Percentiles rank a stretch among this genome's conserved stretches.
Evolutionary conservation across 148 eudicot genomes (phyloP).

Genomic region (Mesembryanthemum crystallinum): DNA sequence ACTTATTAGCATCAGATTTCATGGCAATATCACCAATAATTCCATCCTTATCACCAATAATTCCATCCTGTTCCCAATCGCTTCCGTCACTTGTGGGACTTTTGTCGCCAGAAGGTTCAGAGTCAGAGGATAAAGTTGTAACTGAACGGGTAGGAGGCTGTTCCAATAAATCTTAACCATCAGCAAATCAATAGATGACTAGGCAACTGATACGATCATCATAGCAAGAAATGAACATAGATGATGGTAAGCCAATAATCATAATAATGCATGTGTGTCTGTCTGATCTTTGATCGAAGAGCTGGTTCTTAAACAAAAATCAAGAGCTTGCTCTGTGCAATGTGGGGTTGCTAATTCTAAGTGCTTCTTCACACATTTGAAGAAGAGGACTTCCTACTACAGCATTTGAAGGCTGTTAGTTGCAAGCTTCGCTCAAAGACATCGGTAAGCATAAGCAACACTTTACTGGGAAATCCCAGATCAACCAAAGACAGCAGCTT

Average conservation of each 20-base stretch:
- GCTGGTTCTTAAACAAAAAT: neutral
- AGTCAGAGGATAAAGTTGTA: conserved; percentile 55
- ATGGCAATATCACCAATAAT: conserved; percentile 3
- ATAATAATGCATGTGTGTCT: neutral
- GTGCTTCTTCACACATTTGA: too few species aligned
- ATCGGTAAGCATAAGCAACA: neutral
- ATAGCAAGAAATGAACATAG: neutral
- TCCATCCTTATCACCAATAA: conserved; percentile 19
- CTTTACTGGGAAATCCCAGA: neutral
- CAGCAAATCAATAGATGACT: conserved; percentile 1
- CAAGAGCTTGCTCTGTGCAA: too few species aligned
- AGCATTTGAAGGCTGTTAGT: too few species aligned
- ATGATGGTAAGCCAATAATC: neutral
- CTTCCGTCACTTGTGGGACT: conserved; percentile 32
- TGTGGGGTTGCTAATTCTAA: too few species aligned
- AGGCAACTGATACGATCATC: neutral
- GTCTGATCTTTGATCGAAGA: neutral
- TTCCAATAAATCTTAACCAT: conserved; percentile 1
- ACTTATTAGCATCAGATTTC: conserved; percentile 23
- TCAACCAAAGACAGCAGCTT: neutral
- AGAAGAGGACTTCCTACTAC: too few species aligned
- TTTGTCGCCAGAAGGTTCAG: conserved; percentile 46
- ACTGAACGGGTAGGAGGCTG: conserved; percentile 64
- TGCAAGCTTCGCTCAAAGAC: too few species aligned
- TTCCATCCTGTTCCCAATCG: conserved; percentile 31